phyloP scores from a whole-genome alignment of 345 rosid genomes.

The Linum tenue region DNA sequence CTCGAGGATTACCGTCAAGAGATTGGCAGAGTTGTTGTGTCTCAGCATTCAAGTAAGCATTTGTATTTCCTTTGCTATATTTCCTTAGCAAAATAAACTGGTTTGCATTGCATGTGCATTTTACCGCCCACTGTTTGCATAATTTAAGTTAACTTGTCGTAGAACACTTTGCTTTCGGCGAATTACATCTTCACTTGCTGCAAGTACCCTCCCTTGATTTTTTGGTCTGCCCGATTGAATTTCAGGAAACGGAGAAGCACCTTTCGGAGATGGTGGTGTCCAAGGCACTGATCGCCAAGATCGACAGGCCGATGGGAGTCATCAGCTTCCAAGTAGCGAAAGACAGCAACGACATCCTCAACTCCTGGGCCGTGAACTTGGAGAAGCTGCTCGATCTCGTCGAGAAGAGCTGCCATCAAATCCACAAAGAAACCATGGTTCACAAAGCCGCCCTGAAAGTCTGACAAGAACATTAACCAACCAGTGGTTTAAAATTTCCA shows the following conservation, averaged over 20 bases:
- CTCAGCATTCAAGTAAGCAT: conserved; percentile 58
- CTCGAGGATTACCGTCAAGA: conserved; percentile 74
- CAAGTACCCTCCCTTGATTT: not conserved
- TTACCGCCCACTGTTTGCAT: too few species aligned
- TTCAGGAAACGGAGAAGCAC: conserved; percentile 90
- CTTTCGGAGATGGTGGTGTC: conserved; percentile 98
- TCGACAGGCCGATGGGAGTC: conserved; percentile 76
- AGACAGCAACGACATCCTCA: conserved; percentile 90
- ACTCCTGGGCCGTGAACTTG: conserved; percentile 82
- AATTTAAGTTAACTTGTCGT: too few species aligned
- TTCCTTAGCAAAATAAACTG: not conserved
- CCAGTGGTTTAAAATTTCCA: not conserved
- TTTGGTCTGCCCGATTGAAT: not conserved
- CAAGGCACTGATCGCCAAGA: conserved; percentile 81
- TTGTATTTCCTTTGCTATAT: not conserved
- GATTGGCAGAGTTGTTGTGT: conserved; percentile 84
- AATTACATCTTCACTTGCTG: not conserved
- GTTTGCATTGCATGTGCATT: too few species aligned
- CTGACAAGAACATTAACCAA: conserved; percentile 21
- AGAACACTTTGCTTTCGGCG: not conserved
- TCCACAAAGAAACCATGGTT: conserved; percentile 94
- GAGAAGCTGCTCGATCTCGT: conserved; percentile 96
- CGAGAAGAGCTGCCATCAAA: conserved; percentile 90
- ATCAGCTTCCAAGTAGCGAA: conserved; percentile 65
- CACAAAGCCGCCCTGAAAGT: conserved; percentile 68